Percentiles rank a stretch among this genome's conserved stretches.
Evolutionary conservation across 2,329 filamentous ascomycete genomes (phyloP).

Genomic region (Chrysosphaeria jannelii): DNA sequence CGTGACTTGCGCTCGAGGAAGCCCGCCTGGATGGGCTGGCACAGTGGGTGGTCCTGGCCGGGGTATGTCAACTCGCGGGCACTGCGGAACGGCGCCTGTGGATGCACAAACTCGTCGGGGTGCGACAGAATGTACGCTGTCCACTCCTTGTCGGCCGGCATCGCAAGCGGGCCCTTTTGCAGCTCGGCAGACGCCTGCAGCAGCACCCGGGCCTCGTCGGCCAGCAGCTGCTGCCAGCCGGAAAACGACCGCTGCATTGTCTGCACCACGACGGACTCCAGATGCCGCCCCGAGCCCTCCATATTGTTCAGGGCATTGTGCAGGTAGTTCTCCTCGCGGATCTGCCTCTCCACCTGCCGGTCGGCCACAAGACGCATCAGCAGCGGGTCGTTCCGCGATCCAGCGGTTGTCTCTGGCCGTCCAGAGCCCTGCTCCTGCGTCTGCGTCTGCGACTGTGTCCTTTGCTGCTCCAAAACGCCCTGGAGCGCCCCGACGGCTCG

Average conservation of each 20-base stretch:
- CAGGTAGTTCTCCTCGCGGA: slow-evolving; percentile 92
- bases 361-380: slow-evolving; percentile 65
- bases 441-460: slow-evolving; percentile 43
- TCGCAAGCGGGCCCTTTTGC: slow-evolving; percentile 57
- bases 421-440: too few species aligned
- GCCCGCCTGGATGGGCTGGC: slow-evolving; percentile 64
- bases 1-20: slow-evolving; percentile 95
- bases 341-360: slow-evolving; percentile 66
- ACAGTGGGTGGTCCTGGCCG: slow-evolving; percentile 54
- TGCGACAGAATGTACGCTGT: slow-evolving; percentile 43
- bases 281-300: slow-evolving; percentile 74
- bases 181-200: slow-evolving; percentile 55
- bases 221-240: slow-evolving; percentile 69
- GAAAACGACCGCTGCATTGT: slow-evolving; percentile 98
- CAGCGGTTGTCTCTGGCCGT: too few species aligned
- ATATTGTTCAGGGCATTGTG: slow-evolving; percentile 88
- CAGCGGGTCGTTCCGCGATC: slow-evolving; percentile 84
- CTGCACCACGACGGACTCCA: slow-evolving; percentile 86
- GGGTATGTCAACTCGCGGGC: slow-evolving; percentile 71
- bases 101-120: slow-evolving; percentile 69
- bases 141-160: slow-evolving; percentile 90
- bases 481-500: slow-evolving; percentile 56
- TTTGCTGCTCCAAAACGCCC: slow-evolving; percentile 49
- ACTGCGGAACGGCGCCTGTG: slow-evolving; percentile 45
- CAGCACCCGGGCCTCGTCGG: slow-evolving; percentile 63